Evolutionary conservation across 352 stramenopile genomes (phyloP).

Genomic region (Globisporangium paroecandrum): DNA sequence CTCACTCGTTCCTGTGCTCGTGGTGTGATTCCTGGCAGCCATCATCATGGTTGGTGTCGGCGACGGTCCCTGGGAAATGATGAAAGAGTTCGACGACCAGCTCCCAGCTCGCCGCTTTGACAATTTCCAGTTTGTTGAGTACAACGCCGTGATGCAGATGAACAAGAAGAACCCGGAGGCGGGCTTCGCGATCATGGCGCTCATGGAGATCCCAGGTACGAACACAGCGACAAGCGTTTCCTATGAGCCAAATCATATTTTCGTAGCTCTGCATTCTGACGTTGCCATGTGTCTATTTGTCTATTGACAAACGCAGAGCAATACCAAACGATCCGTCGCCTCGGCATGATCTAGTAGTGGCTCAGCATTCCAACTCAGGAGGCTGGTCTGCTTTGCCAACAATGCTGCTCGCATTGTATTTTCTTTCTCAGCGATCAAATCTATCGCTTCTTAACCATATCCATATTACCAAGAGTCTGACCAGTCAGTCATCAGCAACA

Average conservation of each 20-base stretch:
- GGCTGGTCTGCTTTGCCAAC: background rate
- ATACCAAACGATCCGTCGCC: constrained; percentile 52
- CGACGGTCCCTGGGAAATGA: constrained; percentile 77
- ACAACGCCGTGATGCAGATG: constrained; percentile 58
- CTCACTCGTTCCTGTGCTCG: background rate
- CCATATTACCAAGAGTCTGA: no score
- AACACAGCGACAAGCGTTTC: background rate
- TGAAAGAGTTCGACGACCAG: constrained; percentile 72
- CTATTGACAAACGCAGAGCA: constrained; percentile 29
- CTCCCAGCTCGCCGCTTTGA: constrained; percentile 65
- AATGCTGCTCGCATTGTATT: no score
- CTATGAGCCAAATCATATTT: no score
- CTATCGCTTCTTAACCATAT: no score
- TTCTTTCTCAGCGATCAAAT: no score
- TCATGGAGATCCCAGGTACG: constrained; percentile 77
- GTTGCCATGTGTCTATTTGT: no score
- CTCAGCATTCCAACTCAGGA: background rate
- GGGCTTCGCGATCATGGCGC: constrained; percentile 63
- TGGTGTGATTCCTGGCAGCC: constrained; percentile 8
- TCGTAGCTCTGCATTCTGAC: no score
- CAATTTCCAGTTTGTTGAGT: constrained; percentile 87
- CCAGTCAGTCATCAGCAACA: no score
- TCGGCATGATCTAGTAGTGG: constrained; percentile 34
- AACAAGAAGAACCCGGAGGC: constrained; percentile 64
- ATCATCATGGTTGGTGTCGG: constrained; percentile 74